Base-by-base conservation (phyloP, 192 early-diverging fungal species). In the Coemansia sp. region DNA sequence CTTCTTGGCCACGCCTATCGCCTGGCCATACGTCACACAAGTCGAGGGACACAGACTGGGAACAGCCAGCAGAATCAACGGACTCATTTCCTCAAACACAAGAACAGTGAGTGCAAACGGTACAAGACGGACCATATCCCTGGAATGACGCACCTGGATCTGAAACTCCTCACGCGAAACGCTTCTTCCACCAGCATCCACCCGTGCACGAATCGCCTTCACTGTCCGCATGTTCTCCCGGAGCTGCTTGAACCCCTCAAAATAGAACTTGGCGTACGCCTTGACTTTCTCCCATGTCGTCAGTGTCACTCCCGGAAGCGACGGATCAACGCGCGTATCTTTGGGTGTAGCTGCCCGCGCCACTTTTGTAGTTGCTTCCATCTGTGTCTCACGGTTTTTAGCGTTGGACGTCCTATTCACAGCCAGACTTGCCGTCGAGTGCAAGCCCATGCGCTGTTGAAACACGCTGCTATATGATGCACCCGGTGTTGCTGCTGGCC, bases 11-110 rank as follows among this genome's bases (percentile, higher is more conserved):
- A 65, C 61, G 48, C 71, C 68, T 19, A 65, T 52, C 13, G 63
- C 51, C 61, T 73, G 63, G 13, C 63, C 69, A 46, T 61, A 83
- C 21, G 76, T 83, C 37, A 72, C 55, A 48, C 76, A 78, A 0
- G 80, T 83, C 16, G 71, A 65, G 21, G 80, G 80, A 26, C 75
- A 74, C n/a, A 77, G 18, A 10, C 60, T 66, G 4, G 80, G 80
- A 48, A 78, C 60, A 46, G 74, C 40, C 47, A 68, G 37, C 21
- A 77, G 51, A 4, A 71, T 54, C 41, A 83, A 55, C 67, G 67
- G 76, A 5, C 77, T 78, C 6, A 72, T 42, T 69, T 83, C 80
- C 5, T 66, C 69, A 37, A 74, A 58, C 42, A 78, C 47, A 3
- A 83, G 12, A 41, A 72, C 66, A 32, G 72, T 63, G 59, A 83